Evolutionary conservation across 306 rosid genomes (phyloP), one percentile per base, ranked within the genome.

Genomic region (Amphicarpaea edgeworthii): DNA sequence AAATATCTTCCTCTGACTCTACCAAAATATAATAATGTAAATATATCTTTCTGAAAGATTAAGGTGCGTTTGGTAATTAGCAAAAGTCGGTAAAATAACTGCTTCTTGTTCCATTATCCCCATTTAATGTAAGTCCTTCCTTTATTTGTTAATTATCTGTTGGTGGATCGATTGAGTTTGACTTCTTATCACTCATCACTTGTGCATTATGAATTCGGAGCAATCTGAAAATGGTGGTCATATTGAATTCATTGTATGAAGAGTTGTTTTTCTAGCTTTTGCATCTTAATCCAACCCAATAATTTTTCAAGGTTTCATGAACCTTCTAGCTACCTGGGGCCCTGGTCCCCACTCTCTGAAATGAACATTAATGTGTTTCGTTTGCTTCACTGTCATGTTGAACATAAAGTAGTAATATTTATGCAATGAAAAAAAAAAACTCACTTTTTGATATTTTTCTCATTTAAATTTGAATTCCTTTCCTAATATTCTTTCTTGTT

Each of bases 161-260:
- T 14, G 28, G 3, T 60, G 51, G 70, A 10, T 65, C 59, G 70
- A 10, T 65, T 73, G 17, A 7, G 37, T 30, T 49, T 10, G 46
- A 60, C 49, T 10, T 28, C 26, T 15, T 53, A 63, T 6, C 12
- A 20, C 0, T 1, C 9, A 62, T 63, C 10, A 38, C 9, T 21
- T 21, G 53, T 17, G 42, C 64, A 75, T 37, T 20, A 46, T 62
- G 79, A 66, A 42, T 17, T 26, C 8, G 28, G 12, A 75, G 50
- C 16, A 16, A 40, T 19, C 50, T 38, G 11, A 19, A 10, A 4
- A 32, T 62, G 16, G 15, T 63, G 10, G 38, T 37, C 2, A 3
- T 11, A 17, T 64, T 34, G 24, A 62, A 20, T 65, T 65, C 53
- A 65, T 65, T 41, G 70, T 20, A 65, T 37, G 28, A 62, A 9